Base-by-base conservation (phyloP, 1,284 basidiomycete genomes). In the Agroathelia rolfsii region DNA sequence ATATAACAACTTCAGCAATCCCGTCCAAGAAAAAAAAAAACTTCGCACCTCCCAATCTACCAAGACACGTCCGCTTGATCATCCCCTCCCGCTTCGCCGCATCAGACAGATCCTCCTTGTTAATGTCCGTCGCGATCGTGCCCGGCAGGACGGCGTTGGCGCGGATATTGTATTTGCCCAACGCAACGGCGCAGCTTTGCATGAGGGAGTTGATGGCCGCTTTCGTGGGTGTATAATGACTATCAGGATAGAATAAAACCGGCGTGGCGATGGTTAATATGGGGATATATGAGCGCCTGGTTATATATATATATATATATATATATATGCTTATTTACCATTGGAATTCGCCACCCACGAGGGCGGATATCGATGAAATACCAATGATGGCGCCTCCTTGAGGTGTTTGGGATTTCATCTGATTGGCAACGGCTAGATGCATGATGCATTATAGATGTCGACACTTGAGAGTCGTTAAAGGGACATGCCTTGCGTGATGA, bases 171-270 rank as follows among this genome's bases (percentile, higher is more conserved):
- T 82, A 72, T 37, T 78, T 75, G 9, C 82, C 82, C 10, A 87
- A 59, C 0, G 83, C 81, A 30, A 86, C 74, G 0, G 83, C 80
- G 42, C 77, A 82, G 43, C 77, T 82, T 55, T 87, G 82, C 83
- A 87, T 89, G 39, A 89, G 53, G 16, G 78, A 82, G 35, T 83
- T 69, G 40, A 88, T 71, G 0, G 77, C 84, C 0, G 83, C 84
- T 50, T 87, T 86, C 2, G 83, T 87, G 1, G 84, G 83, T 1
- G 81, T 84, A 48, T 87, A 87, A 50, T 86, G 82, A 28, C 72
- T 72, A n/a, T n/a, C 12, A 10, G 8, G 15, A 13, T 6, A 14
- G 6, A 10, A 30, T 14, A n/a, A n/a, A n/a, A n/a, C n/a, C 30
- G 24, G 32, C 29, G 18, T 25, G 6, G 12, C 8, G n/a, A 28